These are phyloP conservation scores for Fomitopsis pulvina DNA, from an alignment of 768 basidiomycete genomes.

Conservation along the genomic window DNA sequence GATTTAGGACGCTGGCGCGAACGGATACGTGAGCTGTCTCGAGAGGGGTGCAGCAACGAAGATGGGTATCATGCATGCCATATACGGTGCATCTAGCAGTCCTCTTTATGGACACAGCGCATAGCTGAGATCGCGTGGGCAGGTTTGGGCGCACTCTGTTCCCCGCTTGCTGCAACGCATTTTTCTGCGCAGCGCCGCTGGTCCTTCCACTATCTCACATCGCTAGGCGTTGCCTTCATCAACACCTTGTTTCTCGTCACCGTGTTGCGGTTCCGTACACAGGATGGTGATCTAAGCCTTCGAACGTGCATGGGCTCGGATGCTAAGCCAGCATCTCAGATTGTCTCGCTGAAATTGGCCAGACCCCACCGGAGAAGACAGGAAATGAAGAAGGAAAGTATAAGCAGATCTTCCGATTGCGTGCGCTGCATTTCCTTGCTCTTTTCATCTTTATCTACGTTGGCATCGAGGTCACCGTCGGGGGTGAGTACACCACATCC, in stretches of 20 bases:
- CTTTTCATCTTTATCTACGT: conserved; percentile 40
- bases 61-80: conserved; percentile 64
- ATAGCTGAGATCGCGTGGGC: not conserved
- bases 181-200: conserved; percentile 61
- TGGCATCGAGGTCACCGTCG: conserved; percentile 30
- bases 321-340: conserved; percentile 29
- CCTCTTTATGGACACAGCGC: not conserved
- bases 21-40: conserved; percentile 59
- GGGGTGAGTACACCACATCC: conserved; percentile 23
- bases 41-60: conserved; percentile 50
- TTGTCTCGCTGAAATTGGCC: conserved; percentile 47
- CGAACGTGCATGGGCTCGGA: not conserved
- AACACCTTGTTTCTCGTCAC: conserved; percentile 45
- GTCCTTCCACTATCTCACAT: conserved; percentile 75
- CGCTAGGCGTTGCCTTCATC: conserved; percentile 55
- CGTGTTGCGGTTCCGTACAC: conserved; percentile 64
- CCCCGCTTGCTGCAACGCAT: conserved; percentile 78
- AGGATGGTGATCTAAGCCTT: conserved; percentile 55
- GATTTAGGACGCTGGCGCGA: conserved; percentile 61
- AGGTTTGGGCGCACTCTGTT: conserved; percentile 60
- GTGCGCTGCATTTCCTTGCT: conserved; percentile 34
- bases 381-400: conserved; percentile 27
- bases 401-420: conserved; percentile 37
- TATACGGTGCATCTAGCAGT: conserved; percentile 39
- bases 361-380: conserved; percentile 31